phyloP scores from a whole-genome alignment of 1,284 basidiomycete species.

The Microbotryomycetes sp. region DNA sequence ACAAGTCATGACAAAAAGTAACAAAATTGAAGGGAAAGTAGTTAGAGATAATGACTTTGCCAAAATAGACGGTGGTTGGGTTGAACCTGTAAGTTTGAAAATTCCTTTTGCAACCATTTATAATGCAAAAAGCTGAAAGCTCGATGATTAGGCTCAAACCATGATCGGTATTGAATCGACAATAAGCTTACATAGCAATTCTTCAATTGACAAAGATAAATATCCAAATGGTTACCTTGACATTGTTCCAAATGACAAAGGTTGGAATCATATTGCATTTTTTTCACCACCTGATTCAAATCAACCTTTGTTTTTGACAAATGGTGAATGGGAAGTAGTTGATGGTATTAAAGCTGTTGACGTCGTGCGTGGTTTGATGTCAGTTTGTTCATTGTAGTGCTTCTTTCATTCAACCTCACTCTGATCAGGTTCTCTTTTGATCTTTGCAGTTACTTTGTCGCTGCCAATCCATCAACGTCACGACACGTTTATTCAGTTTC shows the following conservation, averaged over 20 bases:
- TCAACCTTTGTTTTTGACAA: constrained; percentile 72
- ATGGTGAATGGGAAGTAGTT: constrained; percentile 83
- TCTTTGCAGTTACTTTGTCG: constrained; percentile 69
- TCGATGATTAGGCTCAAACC: constrained; percentile 17
- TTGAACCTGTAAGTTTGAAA: constrained; percentile 52
- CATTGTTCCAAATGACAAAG: constrained; percentile 67
- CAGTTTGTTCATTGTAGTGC: constrained; percentile 41
- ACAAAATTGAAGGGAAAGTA: constrained; percentile 50
- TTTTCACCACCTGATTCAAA: constrained; percentile 66
- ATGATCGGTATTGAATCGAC: constrained; percentile 24
- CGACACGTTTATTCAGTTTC: constrained; percentile 74
- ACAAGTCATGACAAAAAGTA: constrained; percentile 26
- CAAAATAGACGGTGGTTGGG: constrained; percentile 84
- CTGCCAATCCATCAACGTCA: constrained; percentile 71
- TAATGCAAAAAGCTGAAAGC: neutral
- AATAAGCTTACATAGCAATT: neutral
- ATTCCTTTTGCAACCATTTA: neutral
- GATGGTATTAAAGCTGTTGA: constrained; percentile 67
- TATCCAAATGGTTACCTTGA: constrained; percentile 66
- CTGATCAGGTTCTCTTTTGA: constrained; percentile 16
- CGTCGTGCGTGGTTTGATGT: constrained; percentile 61
- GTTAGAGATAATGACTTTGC: constrained; percentile 68
- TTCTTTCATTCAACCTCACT: neutral
- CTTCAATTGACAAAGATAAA: neutral
- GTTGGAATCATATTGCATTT: constrained; percentile 82